Evolutionary conservation across 176 grass and related monocot species (phyloP).

Genomic region (Saccharum officinarum): DNA sequence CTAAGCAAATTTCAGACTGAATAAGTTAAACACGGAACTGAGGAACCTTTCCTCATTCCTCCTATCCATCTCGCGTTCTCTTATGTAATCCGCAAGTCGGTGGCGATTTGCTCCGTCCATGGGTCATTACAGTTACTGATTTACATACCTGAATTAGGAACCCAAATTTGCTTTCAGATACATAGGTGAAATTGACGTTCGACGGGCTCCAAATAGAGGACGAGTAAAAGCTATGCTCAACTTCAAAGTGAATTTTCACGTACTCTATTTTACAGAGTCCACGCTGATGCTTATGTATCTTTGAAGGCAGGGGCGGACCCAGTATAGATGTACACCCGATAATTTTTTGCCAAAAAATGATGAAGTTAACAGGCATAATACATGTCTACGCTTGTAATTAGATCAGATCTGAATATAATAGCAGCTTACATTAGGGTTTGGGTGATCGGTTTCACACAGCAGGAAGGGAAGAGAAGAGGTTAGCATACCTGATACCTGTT

Average conservation of each 20-base stretch:
- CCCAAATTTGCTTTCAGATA: background rate
- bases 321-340: background rate
- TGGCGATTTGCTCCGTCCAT: background rate
- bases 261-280: too few relatives aligned
- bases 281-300: too few relatives aligned
- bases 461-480: background rate
- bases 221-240: too few relatives aligned
- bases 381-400: background rate
- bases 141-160: background rate
- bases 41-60: background rate
- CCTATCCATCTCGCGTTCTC: background rate
- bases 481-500: background rate
- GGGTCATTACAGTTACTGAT: too few relatives aligned
- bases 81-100: background rate
- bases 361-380: background rate
- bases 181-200: too few relatives aligned
- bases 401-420: background rate
- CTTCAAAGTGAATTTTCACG: too few relatives aligned
- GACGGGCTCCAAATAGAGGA: too few relatives aligned
- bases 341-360: background rate
- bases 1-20: background rate
- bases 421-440: background rate
- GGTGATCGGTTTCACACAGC: background rate
- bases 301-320: background rate
- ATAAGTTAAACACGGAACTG: background rate